phyloP scores from a whole-genome alignment of 148 eudicot species.

The Drosera capensis region DNA sequence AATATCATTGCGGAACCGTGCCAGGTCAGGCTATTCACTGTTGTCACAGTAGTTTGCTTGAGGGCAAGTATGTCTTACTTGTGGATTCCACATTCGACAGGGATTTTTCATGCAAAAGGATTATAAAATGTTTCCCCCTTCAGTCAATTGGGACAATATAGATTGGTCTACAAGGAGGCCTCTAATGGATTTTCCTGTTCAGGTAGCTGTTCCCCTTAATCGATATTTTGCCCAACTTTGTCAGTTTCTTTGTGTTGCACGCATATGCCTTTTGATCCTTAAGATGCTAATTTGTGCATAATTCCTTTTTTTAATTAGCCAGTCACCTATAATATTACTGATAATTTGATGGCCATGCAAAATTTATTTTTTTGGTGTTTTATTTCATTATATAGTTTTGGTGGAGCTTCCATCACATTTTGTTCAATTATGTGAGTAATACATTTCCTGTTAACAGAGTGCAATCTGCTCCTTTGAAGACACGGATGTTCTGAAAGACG shows the following conservation, averaged over 20 bases:
- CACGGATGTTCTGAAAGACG: constrained; percentile 39
- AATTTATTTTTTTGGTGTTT: no score
- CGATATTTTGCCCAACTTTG: neutral
- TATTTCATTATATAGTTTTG: neutral
- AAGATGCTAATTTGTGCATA: no score
- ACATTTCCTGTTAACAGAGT: constrained; percentile 27
- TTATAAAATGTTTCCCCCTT: constrained; percentile 93
- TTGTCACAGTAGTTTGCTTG: neutral
- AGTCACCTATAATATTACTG: neutral
- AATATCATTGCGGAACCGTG: constrained; percentile 71
- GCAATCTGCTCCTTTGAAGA: constrained; percentile 90
- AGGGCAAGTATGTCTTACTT: neutral
- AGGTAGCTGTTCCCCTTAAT: constrained; percentile 23
- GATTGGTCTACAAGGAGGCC: constrained; percentile 85
- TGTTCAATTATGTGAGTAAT: neutral
- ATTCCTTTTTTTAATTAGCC: no score
- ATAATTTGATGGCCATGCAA: neutral
- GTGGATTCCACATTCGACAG: constrained; percentile 20
- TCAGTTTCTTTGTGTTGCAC: constrained; percentile 2
- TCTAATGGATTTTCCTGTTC: constrained; percentile 91
- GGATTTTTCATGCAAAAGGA: constrained; percentile 96
- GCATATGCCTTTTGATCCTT: neutral
- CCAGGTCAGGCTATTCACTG: constrained; percentile 38
- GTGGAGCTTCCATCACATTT: neutral
- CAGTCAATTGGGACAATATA: constrained; percentile 91